phyloP scores from a whole-genome alignment of 2,329 filamentous ascomycete genomes.

The Arthrobotrys iridis region DNA sequence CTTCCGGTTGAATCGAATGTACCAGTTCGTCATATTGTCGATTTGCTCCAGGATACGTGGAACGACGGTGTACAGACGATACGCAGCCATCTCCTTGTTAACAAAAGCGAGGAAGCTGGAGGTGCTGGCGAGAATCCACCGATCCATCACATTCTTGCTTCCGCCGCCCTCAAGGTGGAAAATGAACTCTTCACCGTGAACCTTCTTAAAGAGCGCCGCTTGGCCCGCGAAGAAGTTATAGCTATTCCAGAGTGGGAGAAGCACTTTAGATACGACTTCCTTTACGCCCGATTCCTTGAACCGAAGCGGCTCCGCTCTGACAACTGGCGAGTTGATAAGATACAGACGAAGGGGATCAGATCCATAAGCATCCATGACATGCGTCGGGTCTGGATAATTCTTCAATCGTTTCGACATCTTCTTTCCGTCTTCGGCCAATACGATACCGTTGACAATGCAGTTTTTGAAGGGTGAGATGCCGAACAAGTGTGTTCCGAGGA shows the following conservation, averaged over 20 bases:
- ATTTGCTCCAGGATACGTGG: constrained; percentile 83
- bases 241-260: constrained; percentile 93
- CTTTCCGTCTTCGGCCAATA: constrained; percentile 92
- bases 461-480: constrained; percentile 89
- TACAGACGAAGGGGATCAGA: constrained; percentile 94
- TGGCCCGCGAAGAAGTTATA: constrained; percentile 97
- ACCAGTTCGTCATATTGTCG: constrained; percentile 98
- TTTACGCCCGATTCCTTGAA: constrained; percentile 95
- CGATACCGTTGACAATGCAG: constrained; percentile 94
- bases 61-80: constrained; percentile 89
- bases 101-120: constrained; percentile 92
- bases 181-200: constrained; percentile 77
- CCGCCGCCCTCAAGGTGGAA: constrained; percentile 81
- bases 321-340: constrained; percentile 94
- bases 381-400: constrained; percentile 88
- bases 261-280: constrained; percentile 90
- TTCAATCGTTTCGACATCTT: constrained; percentile 98
- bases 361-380: constrained; percentile 87
- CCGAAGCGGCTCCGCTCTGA: constrained; percentile 85
- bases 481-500: constrained; percentile 88
- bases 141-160: constrained; percentile 92
- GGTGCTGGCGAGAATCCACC: constrained; percentile 91
- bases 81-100: constrained; percentile 88
- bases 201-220: constrained; percentile 85
- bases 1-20: constrained; percentile 92